Evolutionary conservation across 805 yeast genomes (phyloP), one percentile per base, ranked within the genome.

Genomic region (Suhomyces sp.): DNA sequence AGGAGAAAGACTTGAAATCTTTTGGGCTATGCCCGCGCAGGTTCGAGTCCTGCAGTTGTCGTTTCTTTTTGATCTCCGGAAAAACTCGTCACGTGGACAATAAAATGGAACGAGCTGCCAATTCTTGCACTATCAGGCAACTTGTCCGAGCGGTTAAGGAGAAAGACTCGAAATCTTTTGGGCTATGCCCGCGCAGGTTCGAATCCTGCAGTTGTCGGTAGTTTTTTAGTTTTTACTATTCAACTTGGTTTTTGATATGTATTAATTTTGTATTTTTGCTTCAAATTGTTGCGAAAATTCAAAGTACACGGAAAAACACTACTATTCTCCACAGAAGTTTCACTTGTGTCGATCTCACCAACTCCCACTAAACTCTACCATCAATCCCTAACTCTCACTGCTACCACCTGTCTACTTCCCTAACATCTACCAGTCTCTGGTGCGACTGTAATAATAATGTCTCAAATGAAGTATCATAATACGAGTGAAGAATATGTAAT

Each of bases 171-270:
- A 54, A 54, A 54, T 54, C 57, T 48, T 48, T 54, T 54, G 57
- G 57, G 57, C 54, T 54, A 15, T 54, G 54, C 57, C 57, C 54
- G 57, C 57, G 57, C 57, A 54, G 57, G 57, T 54, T 54, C 57
- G 57, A 54, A 35, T 54, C 57, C 57, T 54, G 57, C 57, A 54
- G 57, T 54, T 54, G 57, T 54, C 57, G 57, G 6, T n/a, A 6
- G 17, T 45, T 51, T 36, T 40, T 51, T 50, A 23, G 2, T 26
- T 24, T 49, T 42, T 44, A 42, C 9, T 27, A 46, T 41, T n/a
- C 40, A 26, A 19, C 19, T 26, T 24, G 26, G 26, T 24, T 6
- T 6, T 24, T 24, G 26, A 24, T 24, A 2, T 24, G 26, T 7
- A 24, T 24, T 4, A 10, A 12, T 31, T 31, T 33, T 33, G 15